Percentiles rank a stretch among this genome's conserved stretches.
phyloP scores from a whole-genome alignment of 805 yeast species.

The Wickerhamomyces silvicola region DNA sequence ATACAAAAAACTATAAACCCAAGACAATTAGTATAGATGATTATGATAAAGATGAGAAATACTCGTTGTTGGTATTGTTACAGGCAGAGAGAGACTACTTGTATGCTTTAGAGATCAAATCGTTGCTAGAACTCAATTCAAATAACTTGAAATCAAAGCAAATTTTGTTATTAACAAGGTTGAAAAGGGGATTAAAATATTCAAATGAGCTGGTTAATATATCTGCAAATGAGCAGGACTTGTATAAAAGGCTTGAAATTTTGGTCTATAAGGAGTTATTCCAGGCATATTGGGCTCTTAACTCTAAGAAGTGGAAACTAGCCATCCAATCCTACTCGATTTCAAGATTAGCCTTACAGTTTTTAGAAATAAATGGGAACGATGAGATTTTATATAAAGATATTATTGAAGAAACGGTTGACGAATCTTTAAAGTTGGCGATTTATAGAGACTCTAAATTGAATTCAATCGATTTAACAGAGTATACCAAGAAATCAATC shows the following conservation, averaged over 20 bases:
- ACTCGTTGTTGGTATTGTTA: slow-evolving; percentile 53
- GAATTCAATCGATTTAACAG: slow-evolving; percentile 41
- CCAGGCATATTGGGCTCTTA: slow-evolving; percentile 44
- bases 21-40: slow-evolving; percentile 44
- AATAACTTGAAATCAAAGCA: slow-evolving; percentile 25
- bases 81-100: slow-evolving; percentile 76
- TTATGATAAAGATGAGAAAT: slow-evolving; percentile 43
- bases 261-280: slow-evolving; percentile 41
- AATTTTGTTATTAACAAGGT: slow-evolving; percentile 55
- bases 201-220: slow-evolving; percentile 35
- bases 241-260: slow-evolving; percentile 28
- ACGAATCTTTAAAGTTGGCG: slow-evolving; percentile 58
- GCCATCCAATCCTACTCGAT: slow-evolving; percentile 50
- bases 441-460: slow-evolving; percentile 33
- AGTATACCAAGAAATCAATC: slow-evolving; percentile 39
- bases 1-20: slow-evolving; percentile 54
- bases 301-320: slow-evolving; percentile 47
- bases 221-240: slow-evolving; percentile 32
- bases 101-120: slow-evolving; percentile 57
- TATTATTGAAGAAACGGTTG: slow-evolving; percentile 50
- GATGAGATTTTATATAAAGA: slow-evolving; percentile 40
- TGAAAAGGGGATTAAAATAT: slow-evolving; percentile 53
- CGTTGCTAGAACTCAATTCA: slow-evolving; percentile 46
- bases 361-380: slow-evolving; percentile 32
- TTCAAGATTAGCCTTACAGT: slow-evolving; percentile 57